Percentiles rank a stretch among this genome's conserved stretches.
phyloP scores from a whole-genome alignment of 805 yeast genomes.

The Candida arabinofermentans region DNA sequence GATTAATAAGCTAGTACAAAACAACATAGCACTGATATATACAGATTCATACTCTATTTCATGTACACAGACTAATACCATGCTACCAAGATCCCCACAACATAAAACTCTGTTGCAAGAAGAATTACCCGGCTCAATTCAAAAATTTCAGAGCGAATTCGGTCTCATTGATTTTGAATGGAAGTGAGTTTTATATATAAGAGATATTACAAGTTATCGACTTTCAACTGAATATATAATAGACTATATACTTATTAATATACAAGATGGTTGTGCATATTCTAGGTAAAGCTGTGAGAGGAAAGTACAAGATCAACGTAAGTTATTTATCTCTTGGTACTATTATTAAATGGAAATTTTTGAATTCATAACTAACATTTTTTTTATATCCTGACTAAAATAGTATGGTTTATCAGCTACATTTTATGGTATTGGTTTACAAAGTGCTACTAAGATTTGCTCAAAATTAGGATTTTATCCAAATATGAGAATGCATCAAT shows the following conservation, averaged over 20 bases:
- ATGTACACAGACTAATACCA: too few relatives aligned
- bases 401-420: conserved; percentile 65
- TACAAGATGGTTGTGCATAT: conserved; percentile 47
- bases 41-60: too few relatives aligned
- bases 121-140: too few relatives aligned
- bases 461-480: conserved; percentile 91
- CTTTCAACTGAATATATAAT: too few relatives aligned
- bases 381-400: not conserved
- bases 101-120: too few relatives aligned
- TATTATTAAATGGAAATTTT: not conserved
- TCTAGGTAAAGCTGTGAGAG: conserved; percentile 47
- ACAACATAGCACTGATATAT: too few relatives aligned
- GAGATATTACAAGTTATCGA: too few relatives aligned
- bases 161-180: too few relatives aligned
- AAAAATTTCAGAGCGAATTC: too few relatives aligned
- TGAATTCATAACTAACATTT: conserved; percentile 1
- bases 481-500: conserved; percentile 88
- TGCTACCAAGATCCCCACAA: too few relatives aligned
- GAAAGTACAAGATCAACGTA: conserved; percentile 33
- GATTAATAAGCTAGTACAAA: too few relatives aligned
- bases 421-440: conserved; percentile 82
- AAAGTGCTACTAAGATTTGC: conserved; percentile 70
- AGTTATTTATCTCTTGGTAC: conserved; percentile 14
- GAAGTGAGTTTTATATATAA: too few relatives aligned
- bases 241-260: not conserved